Conservation (phyloP, 495 filamentous ascomycete species). For the Tuber umbilicatum region DNA sequence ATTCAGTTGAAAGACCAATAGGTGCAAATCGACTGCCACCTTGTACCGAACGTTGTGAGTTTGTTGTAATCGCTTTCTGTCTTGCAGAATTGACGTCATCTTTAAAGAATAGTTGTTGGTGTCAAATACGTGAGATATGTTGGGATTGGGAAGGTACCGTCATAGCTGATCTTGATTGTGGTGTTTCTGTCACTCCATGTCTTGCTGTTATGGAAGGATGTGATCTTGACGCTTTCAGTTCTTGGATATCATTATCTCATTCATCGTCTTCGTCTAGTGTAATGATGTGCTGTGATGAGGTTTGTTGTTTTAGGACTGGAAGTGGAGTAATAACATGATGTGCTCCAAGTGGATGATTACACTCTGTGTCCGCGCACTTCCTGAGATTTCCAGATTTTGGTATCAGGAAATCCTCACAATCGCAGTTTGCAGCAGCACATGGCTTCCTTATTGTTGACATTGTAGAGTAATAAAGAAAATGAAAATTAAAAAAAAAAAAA, state of each 20-base stretch:
- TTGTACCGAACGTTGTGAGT: not conserved
- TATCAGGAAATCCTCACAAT: not conserved
- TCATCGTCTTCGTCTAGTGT: not conserved
- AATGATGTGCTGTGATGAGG: not conserved
- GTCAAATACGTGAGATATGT: fast-evolving
- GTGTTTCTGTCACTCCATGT: not conserved
- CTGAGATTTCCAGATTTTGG: not conserved
- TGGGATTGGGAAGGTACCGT: not conserved
- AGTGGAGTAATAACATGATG: not conserved
- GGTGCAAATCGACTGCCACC: not conserved
- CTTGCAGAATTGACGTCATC: not conserved
- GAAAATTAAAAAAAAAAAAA: not conserved
- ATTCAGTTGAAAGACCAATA: not conserved
- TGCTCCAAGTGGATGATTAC: not conserved
- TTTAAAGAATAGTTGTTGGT: not conserved
- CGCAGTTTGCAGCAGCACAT: not conserved
- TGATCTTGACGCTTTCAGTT: not conserved
- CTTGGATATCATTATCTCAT: not conserved
- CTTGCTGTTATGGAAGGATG: not conserved
- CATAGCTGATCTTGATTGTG: not conserved
- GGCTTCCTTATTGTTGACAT: not conserved
- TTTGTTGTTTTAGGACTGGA: not conserved
- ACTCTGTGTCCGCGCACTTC: not conserved
- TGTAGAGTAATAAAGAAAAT: not conserved
- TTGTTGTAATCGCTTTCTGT: not conserved